phyloP scores from a whole-genome alignment of 257 asterid genomes.

The Euphrasia confusa region DNA sequence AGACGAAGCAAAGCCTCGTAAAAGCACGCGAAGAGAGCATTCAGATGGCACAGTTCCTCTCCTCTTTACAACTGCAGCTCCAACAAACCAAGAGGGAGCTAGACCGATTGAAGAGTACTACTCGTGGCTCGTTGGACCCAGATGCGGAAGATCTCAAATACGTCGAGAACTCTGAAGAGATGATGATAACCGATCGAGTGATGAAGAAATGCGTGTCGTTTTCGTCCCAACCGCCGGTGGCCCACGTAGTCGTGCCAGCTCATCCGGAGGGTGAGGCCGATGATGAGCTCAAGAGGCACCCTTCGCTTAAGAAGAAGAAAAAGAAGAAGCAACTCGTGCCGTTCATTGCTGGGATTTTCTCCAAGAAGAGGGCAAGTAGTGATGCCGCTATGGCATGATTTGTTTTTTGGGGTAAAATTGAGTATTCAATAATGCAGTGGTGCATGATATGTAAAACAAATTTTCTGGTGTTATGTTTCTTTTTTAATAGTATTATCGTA shows the following conservation, averaged over 20 bases:
- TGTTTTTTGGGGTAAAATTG: too few relatives aligned
- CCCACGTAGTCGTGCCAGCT: conserved; percentile 33
- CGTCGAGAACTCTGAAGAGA: conserved; percentile 30
- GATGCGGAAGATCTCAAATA: conserved; percentile 50
- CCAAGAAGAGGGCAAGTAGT: conserved; percentile 35
- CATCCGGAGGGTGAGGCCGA: conserved; percentile 18
- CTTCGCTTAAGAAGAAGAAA: conserved; percentile 61
- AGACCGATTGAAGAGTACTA: conserved; percentile 29
- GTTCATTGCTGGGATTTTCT: conserved; percentile 41
- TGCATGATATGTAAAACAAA: too few relatives aligned
- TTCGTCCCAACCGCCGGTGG: conserved; percentile 41
- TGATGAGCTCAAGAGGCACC: conserved; percentile 50
- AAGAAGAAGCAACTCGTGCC: conserved; percentile 52
- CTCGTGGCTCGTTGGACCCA: conserved; percentile 17
- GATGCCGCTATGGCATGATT: conserved; percentile 31
- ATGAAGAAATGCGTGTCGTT: conserved; percentile 67
- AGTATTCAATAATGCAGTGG: too few relatives aligned
- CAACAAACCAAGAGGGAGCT: conserved; percentile 61
- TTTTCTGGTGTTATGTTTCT: too few relatives aligned
- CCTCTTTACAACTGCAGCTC: conserved; percentile 63
- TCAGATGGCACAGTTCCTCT: conserved; percentile 53
- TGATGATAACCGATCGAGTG: not conserved
- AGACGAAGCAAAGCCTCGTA: conserved; percentile 61
- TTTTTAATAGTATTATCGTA: too few relatives aligned
- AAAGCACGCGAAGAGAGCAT: conserved; percentile 57